These are phyloP conservation scores for Phytophthora melonis DNA, from an alignment of 352 stramenopile species.

Conservation along the genomic window DNA sequence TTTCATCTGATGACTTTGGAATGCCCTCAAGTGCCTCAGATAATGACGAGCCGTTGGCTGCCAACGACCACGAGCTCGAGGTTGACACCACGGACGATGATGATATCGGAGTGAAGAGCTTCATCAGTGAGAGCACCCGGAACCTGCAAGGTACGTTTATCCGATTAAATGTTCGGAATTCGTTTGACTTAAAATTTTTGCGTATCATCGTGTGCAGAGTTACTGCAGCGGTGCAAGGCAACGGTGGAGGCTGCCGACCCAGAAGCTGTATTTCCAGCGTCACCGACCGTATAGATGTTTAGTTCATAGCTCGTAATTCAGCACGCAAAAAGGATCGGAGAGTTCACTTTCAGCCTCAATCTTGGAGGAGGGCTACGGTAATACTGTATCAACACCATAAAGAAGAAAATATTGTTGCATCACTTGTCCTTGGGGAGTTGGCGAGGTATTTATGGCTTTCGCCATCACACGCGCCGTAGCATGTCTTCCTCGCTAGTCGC, in stretches of 20 bases:
- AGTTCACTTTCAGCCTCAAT: constrained; percentile 10
- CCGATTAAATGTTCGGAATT: background rate
- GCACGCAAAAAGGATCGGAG: constrained; percentile 11
- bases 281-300: constrained; percentile 9
- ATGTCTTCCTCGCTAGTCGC: constrained; percentile 69
- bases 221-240: constrained; percentile 37
- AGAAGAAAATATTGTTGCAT: constrained; percentile 29
- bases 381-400: constrained; percentile 40
- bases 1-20: constrained; percentile 5
- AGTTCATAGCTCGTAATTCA: background rate
- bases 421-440: constrained; percentile 10
- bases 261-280: constrained; percentile 24
- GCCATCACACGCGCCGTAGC: constrained; percentile 59
- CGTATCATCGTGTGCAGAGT: constrained; percentile 16
- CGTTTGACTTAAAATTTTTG: no score
- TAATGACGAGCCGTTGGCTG: background rate
- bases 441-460: background rate
- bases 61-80: background rate
- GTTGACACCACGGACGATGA: constrained; percentile 5
- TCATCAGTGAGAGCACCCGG: constrained; percentile 34
- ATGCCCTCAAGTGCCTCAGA: constrained; percentile 5
- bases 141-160: constrained; percentile 31
- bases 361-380: constrained; percentile 18
- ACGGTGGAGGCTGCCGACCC: constrained; percentile 19
- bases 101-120: constrained; percentile 24